Evolutionary conservation across 2,329 filamentous ascomycete genomes (phyloP).

Genomic region (Talaromyces sp.): DNA sequence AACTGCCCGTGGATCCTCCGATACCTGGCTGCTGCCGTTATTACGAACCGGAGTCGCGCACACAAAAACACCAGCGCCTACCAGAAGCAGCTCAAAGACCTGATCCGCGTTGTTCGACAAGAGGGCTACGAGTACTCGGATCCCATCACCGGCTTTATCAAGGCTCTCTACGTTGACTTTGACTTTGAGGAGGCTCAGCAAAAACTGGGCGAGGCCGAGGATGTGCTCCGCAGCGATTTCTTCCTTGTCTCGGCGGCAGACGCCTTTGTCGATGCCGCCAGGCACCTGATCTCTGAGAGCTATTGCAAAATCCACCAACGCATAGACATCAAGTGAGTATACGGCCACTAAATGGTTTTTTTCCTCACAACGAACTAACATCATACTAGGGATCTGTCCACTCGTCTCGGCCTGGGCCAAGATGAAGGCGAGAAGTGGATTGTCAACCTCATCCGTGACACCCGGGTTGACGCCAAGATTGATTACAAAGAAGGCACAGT

Average conservation of each 20-base stretch:
- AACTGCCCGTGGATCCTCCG: conserved; percentile 93
- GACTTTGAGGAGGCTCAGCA: conserved; percentile 95
- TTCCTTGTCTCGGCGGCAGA: conserved; percentile 84
- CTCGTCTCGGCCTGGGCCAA: conserved; percentile 81
- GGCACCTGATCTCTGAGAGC: conserved; percentile 95
- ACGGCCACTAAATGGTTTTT: not conserved
- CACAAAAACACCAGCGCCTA: conserved; percentile 75
- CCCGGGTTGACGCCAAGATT: conserved; percentile 95
- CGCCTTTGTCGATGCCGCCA: conserved; percentile 84
- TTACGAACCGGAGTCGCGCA: conserved; percentile 78
- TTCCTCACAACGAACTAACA: conserved; percentile 10
- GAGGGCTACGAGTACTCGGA: conserved; percentile 97
- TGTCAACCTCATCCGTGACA: conserved; percentile 97
- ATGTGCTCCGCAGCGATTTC: conserved; percentile 89
- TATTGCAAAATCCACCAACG: conserved; percentile 99
- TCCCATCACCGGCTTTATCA: conserved; percentile 92
- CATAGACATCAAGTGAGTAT: conserved; percentile 81
- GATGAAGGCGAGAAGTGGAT: conserved; percentile 99
- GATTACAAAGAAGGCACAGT: conserved; percentile 98
- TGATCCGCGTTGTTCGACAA: conserved; percentile 91
- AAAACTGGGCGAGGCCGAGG: conserved; percentile 79
- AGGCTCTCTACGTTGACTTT: conserved; percentile 92
- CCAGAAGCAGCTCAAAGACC: conserved; percentile 98
- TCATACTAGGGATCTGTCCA: conserved; percentile 67
- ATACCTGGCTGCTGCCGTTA: conserved; percentile 89